Conservation (phyloP, 78 protist genomes). For the Monosiga brevicollis region DNA sequence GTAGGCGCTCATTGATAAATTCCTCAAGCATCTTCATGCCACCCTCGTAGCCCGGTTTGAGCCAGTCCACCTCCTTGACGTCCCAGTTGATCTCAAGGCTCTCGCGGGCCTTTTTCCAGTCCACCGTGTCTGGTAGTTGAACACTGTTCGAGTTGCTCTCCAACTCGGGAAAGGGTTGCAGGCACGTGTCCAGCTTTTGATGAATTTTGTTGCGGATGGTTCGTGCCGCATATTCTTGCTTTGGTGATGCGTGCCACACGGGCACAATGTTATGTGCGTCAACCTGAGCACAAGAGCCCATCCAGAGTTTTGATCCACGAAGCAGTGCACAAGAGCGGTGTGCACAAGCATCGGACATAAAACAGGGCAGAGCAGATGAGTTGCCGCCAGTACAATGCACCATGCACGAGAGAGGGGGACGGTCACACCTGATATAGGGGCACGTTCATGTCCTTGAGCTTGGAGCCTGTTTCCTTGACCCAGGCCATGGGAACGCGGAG, state of each 20-base stretch:
- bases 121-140: background rate
- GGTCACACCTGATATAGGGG: no score
- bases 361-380: no score
- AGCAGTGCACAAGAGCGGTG: no score
- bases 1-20: constrained; percentile 12
- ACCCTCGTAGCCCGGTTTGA: constrained; percentile 12
- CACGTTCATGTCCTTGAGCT: background rate
- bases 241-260: constrained; percentile 12
- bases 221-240: constrained; percentile 44
- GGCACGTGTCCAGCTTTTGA: background rate
- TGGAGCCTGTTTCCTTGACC: background rate
- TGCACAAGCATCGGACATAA: no score
- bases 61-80: constrained; percentile 3
- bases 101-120: background rate
- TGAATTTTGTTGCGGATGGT: constrained; percentile 39
- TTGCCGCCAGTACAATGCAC: no score
- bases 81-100: background rate
- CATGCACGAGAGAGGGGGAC: no score
- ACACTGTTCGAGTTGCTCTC: background rate
- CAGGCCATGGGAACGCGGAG: background rate
- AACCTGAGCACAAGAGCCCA: constrained; percentile 8
- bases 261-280: constrained; percentile 56
- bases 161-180: constrained; percentile 13
- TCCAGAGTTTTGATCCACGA: no score
- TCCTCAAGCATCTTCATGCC: constrained; percentile 1